Percentiles rank a stretch among this genome's conserved stretches.
phyloP scores from a whole-genome alignment of 768 basidiomycete genomes.

The Agaricus subrufescens region DNA sequence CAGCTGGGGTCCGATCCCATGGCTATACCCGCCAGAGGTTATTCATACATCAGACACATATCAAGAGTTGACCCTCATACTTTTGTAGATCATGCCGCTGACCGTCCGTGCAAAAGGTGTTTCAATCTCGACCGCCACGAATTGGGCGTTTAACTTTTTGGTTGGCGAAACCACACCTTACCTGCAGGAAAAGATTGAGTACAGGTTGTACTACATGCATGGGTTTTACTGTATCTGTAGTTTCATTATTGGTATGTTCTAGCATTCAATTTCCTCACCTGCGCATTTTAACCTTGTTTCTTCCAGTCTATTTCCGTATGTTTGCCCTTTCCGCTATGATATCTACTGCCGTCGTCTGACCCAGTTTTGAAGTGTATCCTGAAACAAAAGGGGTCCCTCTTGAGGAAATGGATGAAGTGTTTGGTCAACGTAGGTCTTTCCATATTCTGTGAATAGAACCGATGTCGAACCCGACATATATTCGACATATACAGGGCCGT shows the following conservation, averaged over 20 bases:
- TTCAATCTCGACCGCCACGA: conserved; percentile 83
- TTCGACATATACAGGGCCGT: background rate
- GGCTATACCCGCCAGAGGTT: conserved; percentile 77
- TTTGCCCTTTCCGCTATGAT: conserved; percentile 7
- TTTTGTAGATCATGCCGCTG: conserved; percentile 73
- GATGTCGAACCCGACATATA: background rate
- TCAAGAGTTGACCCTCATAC: background rate
- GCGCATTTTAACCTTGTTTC: background rate
- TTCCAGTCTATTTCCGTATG: conserved; percentile 65
- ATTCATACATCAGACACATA: background rate
- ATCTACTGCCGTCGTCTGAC: background rate
- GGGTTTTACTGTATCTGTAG: conserved; percentile 82
- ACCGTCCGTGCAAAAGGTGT: conserved; percentile 86
- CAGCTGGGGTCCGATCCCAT: conserved; percentile 81
- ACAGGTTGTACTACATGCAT: conserved; percentile 91
- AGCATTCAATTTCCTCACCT: background rate
- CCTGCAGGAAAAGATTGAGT: conserved; percentile 79
- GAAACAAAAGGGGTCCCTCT: conserved; percentile 79
- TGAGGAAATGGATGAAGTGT: conserved; percentile 83
- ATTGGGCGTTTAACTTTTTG: conserved; percentile 79
- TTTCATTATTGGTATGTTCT: conserved; percentile 56
- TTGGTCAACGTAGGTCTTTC: conserved; percentile 60
- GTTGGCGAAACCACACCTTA: conserved; percentile 82
- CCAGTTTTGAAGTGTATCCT: conserved; percentile 55
- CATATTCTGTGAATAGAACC: background rate